Evolutionary conservation across 1,284 basidiomycete species (phyloP).

Genomic region (Malassezia restricta): DNA sequence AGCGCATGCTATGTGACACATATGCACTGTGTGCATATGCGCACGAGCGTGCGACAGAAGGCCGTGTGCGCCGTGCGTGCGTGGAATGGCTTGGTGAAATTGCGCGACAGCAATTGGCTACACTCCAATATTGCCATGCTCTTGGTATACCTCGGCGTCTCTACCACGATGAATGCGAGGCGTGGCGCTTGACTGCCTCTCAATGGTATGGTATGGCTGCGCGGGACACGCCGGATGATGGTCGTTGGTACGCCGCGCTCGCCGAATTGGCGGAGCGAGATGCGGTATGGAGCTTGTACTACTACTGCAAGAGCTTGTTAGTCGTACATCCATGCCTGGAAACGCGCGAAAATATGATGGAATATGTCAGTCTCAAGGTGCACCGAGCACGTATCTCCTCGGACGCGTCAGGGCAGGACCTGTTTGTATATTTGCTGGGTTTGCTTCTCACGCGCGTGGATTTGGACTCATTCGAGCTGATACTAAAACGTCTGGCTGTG

Average conservation of each 20-base stretch:
- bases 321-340: slow-evolving; percentile 62
- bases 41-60: slow-evolving; percentile 66
- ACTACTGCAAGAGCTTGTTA: slow-evolving; percentile 75
- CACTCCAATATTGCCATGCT: slow-evolving; percentile 48
- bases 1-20: slow-evolving; percentile 77
- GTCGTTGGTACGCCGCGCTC: slow-evolving; percentile 86
- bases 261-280: slow-evolving; percentile 69
- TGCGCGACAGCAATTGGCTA: slow-evolving; percentile 85
- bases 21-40: slow-evolving; percentile 86
- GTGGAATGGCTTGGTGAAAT: slow-evolving; percentile 91
- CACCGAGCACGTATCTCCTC: slow-evolving; percentile 51
- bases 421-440: slow-evolving; percentile 83
- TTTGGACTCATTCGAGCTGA: slow-evolving; percentile 73
- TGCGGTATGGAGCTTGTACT: slow-evolving; percentile 76
- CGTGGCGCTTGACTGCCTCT: slow-evolving; percentile 75
- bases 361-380: slow-evolving; percentile 64
- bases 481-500: slow-evolving; percentile 56
- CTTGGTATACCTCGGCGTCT: slow-evolving; percentile 10
- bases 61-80: slow-evolving; percentile 67
- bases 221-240: slow-evolving; percentile 74
- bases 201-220: slow-evolving; percentile 87
- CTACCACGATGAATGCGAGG: slow-evolving; percentile 51
- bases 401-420: slow-evolving; percentile 64
- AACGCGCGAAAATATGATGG: slow-evolving; percentile 73
- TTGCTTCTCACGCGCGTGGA: slow-evolving; percentile 90